A percentile compares a stretch with the other conserved stretches of the same genome.
phyloP scores from a whole-genome alignment of 768 basidiomycete genomes.

The Tephrocybe sp. region DNA sequence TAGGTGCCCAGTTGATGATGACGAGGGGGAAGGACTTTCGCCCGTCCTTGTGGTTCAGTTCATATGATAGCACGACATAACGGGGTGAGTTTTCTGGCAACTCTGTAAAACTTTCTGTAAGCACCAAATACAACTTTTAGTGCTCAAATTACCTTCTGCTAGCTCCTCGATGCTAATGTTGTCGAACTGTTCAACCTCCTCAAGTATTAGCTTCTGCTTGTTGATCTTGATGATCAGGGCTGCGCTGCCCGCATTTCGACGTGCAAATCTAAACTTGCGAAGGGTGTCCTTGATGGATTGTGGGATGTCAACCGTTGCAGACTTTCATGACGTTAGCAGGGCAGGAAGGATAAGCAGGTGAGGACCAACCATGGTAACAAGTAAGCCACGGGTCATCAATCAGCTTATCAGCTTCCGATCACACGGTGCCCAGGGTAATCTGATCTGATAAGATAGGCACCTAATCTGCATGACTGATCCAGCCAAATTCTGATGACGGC shows the following conservation, averaged over 20 bases:
- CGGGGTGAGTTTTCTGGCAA: constrained; percentile 86
- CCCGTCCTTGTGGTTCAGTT: constrained; percentile 78
- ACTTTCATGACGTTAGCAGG: constrained; percentile 34
- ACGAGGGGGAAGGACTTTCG: constrained; percentile 84
- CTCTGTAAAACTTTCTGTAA: constrained; percentile 46
- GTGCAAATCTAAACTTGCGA: constrained; percentile 77
- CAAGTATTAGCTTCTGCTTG: constrained; percentile 78
- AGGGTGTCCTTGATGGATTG: constrained; percentile 74
- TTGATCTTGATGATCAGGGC: constrained; percentile 91
- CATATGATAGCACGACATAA: constrained; percentile 83
- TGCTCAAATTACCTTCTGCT: constrained; percentile 67
- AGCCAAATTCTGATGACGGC: not conserved
- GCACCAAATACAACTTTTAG: not conserved
- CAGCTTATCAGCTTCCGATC: not conserved
- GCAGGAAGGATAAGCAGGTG: not conserved
- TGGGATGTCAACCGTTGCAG: constrained; percentile 87
- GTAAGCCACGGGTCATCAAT: not conserved
- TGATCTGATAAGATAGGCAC: constrained; percentile 18
- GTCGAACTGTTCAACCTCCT: constrained; percentile 80
- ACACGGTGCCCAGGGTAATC: not conserved
- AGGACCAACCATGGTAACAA: constrained; percentile 32
- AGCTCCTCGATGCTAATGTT: constrained; percentile 79
- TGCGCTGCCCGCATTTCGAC: constrained; percentile 70
- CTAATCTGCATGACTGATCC: not conserved
- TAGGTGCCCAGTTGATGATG: constrained; percentile 87